phyloP scores from a whole-genome alignment of 306 rosid genomes.

The Lathyrus tuberosus region DNA sequence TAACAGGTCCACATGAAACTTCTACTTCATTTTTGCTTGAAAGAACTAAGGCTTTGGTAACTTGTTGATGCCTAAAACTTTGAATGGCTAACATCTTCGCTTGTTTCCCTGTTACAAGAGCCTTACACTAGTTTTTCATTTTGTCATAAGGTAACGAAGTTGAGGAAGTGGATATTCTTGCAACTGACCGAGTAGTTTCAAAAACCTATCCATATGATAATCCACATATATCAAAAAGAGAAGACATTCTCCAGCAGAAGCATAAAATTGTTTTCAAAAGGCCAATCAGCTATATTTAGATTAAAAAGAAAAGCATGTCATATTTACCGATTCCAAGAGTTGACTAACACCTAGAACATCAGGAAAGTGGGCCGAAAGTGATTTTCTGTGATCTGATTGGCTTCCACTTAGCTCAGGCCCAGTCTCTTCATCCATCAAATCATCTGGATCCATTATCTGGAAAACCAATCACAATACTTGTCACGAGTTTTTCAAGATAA shows the following conservation, averaged over 20 bases:
- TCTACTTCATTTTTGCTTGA: no score
- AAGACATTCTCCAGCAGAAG: constrained; percentile 34
- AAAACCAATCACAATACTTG: no score
- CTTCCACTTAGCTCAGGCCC: no score
- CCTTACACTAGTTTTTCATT: constrained; percentile 94
- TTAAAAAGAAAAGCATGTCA: constrained; percentile 23
- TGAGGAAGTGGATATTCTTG: constrained; percentile 73
- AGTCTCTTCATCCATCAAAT: no score
- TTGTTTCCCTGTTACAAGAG: constrained; percentile 86
- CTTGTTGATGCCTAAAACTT: constrained; percentile 76
- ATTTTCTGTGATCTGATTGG: no score
- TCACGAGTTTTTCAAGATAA: no score
- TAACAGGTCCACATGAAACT: no score
- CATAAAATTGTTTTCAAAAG: constrained; percentile 35
- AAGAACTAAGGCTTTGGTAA: no score
- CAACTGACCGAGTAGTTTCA: constrained; percentile 91
- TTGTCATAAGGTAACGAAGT: constrained; percentile 83
- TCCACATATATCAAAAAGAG: constrained; percentile 29
- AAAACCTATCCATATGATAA: constrained; percentile 62
- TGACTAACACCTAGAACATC: constrained; percentile 81
- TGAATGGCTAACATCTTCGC: constrained; percentile 91
- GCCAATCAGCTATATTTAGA: constrained; percentile 6
- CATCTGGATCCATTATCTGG: no score
- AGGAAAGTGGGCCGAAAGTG: constrained; percentile 61
- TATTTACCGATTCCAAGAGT: constrained; percentile 92